These are phyloP conservation scores for Chimonanthus praecox DNA, from an alignment of 164 flowering plant species.

Conservation along the genomic window DNA sequence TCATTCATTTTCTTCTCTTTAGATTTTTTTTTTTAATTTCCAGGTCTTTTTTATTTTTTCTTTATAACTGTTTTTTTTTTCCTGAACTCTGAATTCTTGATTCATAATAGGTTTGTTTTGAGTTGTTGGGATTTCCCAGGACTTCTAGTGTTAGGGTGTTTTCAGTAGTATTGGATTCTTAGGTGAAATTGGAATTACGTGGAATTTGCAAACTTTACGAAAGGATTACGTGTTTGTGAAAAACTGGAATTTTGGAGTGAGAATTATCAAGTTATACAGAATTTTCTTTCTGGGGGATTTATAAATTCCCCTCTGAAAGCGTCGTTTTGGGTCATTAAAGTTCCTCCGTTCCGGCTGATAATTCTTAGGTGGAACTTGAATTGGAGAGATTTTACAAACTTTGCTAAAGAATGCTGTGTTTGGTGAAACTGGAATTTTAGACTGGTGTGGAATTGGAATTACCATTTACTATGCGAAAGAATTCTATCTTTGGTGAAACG, in stretches of 20 bases:
- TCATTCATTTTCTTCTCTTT: not conserved
- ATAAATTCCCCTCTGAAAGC: not conserved
- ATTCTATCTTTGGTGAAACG: no score
- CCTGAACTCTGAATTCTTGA: not conserved
- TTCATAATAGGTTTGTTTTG: not conserved
- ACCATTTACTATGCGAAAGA: no score
- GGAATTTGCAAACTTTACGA: no score
- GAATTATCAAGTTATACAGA: not conserved
- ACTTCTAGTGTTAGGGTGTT: not conserved
- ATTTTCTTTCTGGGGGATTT: not conserved
- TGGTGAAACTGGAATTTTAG: no score
- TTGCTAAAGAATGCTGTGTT: not conserved
- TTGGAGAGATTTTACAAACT: no score
- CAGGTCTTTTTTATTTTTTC: not conserved
- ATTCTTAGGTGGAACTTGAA: no score
- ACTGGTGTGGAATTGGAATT: no score
- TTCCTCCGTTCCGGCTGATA: no score
- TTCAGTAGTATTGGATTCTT: no score
- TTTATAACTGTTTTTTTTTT: not conserved
- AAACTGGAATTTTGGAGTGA: no score
- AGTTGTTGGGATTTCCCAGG: not conserved
- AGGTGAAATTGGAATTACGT: no score
- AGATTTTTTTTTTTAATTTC: not conserved
- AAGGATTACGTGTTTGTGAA: no score
- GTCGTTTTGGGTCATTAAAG: not conserved